Base-by-base conservation (phyloP, 352 stramenopile genomes). In the Pythium myriotylum region DNA sequence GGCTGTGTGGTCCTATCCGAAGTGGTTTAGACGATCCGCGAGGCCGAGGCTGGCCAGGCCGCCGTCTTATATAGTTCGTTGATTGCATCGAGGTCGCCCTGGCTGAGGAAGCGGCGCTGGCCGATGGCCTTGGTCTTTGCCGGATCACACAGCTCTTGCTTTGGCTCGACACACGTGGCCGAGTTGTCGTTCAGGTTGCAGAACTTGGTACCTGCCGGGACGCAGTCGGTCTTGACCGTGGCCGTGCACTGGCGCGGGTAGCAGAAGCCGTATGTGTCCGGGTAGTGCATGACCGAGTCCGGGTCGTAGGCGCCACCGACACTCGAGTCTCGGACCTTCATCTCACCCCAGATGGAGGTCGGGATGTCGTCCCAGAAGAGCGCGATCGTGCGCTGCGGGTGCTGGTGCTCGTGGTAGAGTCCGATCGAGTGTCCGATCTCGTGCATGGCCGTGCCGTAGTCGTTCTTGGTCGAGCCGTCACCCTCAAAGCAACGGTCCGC, bases 371-470 rank as follows among this genome's bases (percentile, higher is more conserved):
- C 79, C 78, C 79, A 91, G 64, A 93, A 89, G 27, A 93, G 67
- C 29, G 74, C 77, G 39, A 91, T 83, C 24, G 64, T 73, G 62
- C 81, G 81, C n/a, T 77, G 60, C 17, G 81, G 78, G 62, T 93
- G 84, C 68, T 91, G 81, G 68, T 93, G 81, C 65, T 93, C 84
- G 68, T 93, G 82, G 73, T 92, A 93, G 52, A 93, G 65, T 8
- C 82, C 84, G 13, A 93, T 57, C 26, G 73, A 76, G 68, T 93
- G 84, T n/a, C 81, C 76, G 35, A 93, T 88, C 55, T 93, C 84
- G 70, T 93, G 84, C 77, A 93, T 89, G 65, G 80, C 79, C 47
- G 81, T 84, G 16, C 84, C 84, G 56, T 85, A 91, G 50, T 83
- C 79, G 19, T 79, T 81, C 71, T 91, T 91, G 45, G 88, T 73